Conservation (phyloP, 1,139 yeast genomes). For the Nakaseomyces nivariensis region DNA sequence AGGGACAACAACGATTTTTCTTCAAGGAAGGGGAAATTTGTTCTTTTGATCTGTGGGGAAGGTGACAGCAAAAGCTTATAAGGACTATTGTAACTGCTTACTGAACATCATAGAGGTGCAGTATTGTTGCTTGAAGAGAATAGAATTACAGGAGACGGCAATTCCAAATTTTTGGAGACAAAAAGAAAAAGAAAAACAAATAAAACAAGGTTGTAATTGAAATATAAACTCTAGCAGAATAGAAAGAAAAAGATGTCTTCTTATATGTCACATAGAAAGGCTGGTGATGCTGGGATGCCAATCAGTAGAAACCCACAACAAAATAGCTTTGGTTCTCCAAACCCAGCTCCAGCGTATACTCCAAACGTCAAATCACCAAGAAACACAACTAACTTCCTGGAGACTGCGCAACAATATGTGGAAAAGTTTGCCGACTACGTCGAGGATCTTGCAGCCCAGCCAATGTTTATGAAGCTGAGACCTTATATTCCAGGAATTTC, state of each 20-base stretch:
- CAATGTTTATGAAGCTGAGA: conserved; percentile 34
- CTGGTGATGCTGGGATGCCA: conserved; percentile 1
- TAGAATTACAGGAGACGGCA: too few species aligned
- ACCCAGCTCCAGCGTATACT: background rate
- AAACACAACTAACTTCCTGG: background rate
- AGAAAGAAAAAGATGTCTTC: background rate
- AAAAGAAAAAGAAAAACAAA: background rate
- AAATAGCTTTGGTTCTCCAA: background rate
- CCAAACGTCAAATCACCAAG: background rate
- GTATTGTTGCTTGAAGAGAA: too few species aligned
- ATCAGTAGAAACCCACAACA: background rate
- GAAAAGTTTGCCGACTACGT: conserved; percentile 28
- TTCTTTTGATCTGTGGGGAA: too few species aligned
- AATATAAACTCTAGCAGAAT: background rate
- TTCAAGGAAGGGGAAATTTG: too few species aligned
- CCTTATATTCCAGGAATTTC: conserved; percentile 83
- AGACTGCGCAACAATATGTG: conserved; percentile 6
- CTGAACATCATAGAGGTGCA: too few species aligned
- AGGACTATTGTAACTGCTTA: too few species aligned
- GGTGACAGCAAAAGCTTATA: too few species aligned
- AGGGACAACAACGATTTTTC: too few species aligned
- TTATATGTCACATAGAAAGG: background rate
- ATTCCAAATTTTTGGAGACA: too few species aligned
- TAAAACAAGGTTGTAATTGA: too few species aligned
- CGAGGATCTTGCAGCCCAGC: conserved; percentile 34